Percentiles rank a stretch among this genome's conserved stretches.
phyloP scores from a whole-genome alignment of 164 flowering plant species.

The Amborella trichopoda region DNA sequence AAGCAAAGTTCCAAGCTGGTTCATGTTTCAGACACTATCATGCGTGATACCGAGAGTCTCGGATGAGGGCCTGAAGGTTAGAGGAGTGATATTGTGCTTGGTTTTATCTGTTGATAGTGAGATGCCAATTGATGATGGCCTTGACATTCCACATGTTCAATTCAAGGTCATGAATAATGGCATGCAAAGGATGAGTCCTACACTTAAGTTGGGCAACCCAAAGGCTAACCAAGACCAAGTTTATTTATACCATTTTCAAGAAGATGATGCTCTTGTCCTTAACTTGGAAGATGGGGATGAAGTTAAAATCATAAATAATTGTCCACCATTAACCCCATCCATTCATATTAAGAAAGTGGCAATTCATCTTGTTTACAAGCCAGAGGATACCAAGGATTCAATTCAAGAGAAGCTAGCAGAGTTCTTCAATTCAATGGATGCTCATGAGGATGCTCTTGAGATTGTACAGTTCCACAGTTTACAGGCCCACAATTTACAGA shows the following conservation, averaged over 20 bases:
- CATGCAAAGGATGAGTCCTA: background rate
- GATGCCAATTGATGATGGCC: background rate
- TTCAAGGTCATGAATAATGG: background rate
- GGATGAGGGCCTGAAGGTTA: background rate
- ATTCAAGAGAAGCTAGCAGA: too few relatives aligned
- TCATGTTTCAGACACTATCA: background rate
- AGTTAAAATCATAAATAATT: background rate
- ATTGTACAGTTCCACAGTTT: too few relatives aligned
- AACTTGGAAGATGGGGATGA: background rate
- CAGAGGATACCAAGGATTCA: too few relatives aligned
- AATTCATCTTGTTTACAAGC: background rate
- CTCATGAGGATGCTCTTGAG: too few relatives aligned
- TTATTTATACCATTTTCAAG: background rate
- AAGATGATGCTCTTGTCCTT: background rate
- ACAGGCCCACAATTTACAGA: too few relatives aligned
- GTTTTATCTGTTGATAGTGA: background rate
- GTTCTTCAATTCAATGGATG: too few relatives aligned
- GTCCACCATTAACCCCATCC: background rate
- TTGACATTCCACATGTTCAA: background rate
- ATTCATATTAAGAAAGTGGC: background rate
- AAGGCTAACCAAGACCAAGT: background rate
- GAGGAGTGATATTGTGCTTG: background rate
- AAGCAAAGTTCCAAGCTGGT: background rate
- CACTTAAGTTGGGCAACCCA: background rate
- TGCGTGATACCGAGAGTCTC: background rate